Conservation (phyloP, 1,139 yeast species). For the Ogataea hybrid region DNA sequence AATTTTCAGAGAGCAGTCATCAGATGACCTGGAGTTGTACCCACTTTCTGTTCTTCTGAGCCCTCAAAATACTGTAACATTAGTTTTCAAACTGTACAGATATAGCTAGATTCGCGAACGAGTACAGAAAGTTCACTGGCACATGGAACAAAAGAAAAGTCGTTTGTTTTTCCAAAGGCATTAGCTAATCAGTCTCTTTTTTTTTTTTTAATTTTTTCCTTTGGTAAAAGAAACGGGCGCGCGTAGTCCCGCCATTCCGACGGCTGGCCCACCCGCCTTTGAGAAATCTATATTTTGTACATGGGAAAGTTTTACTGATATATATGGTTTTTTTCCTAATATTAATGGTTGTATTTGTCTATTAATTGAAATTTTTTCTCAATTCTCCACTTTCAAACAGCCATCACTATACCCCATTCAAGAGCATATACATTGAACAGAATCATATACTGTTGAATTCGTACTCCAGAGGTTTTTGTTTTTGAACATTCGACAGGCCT, state of each 20-base stretch:
- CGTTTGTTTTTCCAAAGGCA: background rate
- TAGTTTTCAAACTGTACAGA: too few relatives aligned
- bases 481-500: background rate
- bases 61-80: too few relatives aligned
- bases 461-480: background rate
- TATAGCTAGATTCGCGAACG: too few relatives aligned
- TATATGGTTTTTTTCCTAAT: background rate
- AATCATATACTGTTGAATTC: background rate
- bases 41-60: too few relatives aligned
- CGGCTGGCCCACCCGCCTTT: slow-evolving; percentile 4
- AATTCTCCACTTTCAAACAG: background rate
- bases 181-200: background rate
- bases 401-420: background rate
- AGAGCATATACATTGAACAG: background rate
- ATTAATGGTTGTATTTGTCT: slow-evolving; percentile 8
- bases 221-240: slow-evolving; percentile 8
- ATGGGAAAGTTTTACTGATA: slow-evolving; percentile 7
- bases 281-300: background rate
- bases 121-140: background rate
- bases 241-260: slow-evolving; percentile 1
- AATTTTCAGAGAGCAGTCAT: too few relatives aligned
- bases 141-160: background rate
- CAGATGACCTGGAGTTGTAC: too few relatives aligned
- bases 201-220: background rate
- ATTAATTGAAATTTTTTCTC: slow-evolving; percentile 9